Base-by-base conservation (phyloP, 2,329 filamentous ascomycete species). In the Fusarium lateritium region DNA sequence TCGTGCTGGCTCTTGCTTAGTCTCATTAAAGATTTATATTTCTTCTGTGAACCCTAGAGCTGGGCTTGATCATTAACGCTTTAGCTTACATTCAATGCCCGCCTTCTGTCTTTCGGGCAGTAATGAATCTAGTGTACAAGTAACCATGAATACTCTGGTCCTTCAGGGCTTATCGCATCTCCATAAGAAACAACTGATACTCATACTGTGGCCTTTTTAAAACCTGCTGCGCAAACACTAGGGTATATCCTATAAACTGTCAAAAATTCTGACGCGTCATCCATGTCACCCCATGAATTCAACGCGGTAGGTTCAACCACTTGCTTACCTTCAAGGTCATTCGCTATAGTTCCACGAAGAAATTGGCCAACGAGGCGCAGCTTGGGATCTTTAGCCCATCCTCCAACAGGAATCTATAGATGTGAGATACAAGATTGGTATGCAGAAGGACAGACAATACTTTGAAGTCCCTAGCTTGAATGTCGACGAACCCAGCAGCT, bases 301-400 rank as follows among this genome's bases (percentile, higher is more conserved):
- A 8, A 36, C 7, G 14, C 34, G 13, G 17, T 36, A 7, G 7
- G 33, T 11, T 10, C 7, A 9, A 39, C 19, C 36, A 17, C 15
- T 8, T 6, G 17, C 14, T 7, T 21, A 34, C 62, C 62, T 34
- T 65, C 57, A 15, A 62, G 21, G n/a, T 62, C 62, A 7, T 45
- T 44, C 11, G 62, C 57, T 0, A 65, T 39, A 33, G 24, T 24
- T 6, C 47, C 39, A 5, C 44, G 62, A 3, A 50, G 45, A 21
- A 52, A 65, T 4, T 42, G 40, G 3, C 62, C 62, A 2, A 65
- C 54, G 11, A 53, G 34, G 5, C 52, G 36, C 1, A 56, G 33
- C 14, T 46, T 62, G 6, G 22, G 33, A 10, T 57, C 57, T n/a
- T 62, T 57, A 1, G 51, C 28, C 57, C 62, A 65, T 8, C 57